These are phyloP conservation scores for Fagus sylvatica DNA, from an alignment of 306 rosid genomes.

Conservation along the genomic window DNA sequence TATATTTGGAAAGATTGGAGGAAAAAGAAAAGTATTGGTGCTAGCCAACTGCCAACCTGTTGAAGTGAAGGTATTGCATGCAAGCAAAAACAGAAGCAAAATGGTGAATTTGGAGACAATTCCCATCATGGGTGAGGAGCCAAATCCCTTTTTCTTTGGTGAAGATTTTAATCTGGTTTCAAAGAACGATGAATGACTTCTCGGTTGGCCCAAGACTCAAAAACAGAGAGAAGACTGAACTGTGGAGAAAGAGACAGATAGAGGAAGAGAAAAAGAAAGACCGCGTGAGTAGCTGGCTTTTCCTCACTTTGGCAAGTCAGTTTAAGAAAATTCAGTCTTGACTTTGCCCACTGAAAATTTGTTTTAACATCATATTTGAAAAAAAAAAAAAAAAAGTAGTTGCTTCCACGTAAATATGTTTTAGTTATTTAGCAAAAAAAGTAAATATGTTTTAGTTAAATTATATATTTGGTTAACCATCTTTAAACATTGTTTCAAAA, in stretches of 20 bases:
- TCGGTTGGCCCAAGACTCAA: not conserved
- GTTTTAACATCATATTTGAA: too few relatives aligned
- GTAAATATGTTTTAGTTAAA: too few relatives aligned
- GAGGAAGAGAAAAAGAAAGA: not conserved
- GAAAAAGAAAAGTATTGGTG: constrained; percentile 16
- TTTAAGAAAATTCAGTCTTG: not conserved
- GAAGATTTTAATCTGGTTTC: not conserved
- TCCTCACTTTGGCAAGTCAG: not conserved
- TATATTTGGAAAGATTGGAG: not conserved
- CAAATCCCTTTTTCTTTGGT: constrained; percentile 27
- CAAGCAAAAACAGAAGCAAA: constrained; percentile 35
- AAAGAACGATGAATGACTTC: constrained; percentile 13
- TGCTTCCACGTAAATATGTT: too few relatives aligned
- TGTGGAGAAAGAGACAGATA: not conserved
- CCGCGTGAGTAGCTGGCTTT: not conserved
- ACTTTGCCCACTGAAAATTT: not conserved
- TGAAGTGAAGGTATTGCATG: constrained; percentile 37
- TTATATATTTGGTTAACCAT: too few relatives aligned
- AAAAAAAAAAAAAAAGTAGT: too few relatives aligned
- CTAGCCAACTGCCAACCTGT: constrained; percentile 45
- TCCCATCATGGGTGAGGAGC: constrained; percentile 2
- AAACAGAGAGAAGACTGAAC: not conserved
- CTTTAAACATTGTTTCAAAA: too few relatives aligned
- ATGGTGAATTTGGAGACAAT: constrained; percentile 33
- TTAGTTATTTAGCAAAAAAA: too few relatives aligned